Evolutionary conservation across 2,329 filamentous ascomycete genomes (phyloP), one percentile per base, ranked within the genome.

Genomic region (Xylaria sp.): DNA sequence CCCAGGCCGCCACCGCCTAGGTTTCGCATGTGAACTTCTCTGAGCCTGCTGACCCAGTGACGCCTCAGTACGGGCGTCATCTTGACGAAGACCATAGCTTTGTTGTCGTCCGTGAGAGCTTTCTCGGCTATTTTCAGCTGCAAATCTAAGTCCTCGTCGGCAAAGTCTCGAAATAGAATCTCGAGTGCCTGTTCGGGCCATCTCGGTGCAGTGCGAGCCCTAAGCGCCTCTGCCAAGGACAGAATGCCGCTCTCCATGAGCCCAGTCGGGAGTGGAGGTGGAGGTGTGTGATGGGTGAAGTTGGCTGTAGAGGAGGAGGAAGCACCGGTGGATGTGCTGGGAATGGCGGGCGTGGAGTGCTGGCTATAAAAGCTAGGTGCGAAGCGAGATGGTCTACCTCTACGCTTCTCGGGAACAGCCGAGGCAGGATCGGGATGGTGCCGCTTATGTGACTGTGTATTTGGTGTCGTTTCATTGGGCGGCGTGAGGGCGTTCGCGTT

Each of bases 11-110:
- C 72, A 7, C 72, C 73, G 23, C 76, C 75, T 18, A 77, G 63
- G 63, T 77, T 75, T 39, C 80, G 78, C 76, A 80, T 81, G 65
- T 83, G 81, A 58, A 82, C 78, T 71, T 88, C 86, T 32, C 85
- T 78, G 64, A 88, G 78, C 64, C 84, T 79, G 74, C 82, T 84
- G 1, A 89, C 84, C 87, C 87, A 89, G 73, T 89, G 87, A 69
- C 83, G 81, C 57, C 87, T 81, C 69, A 89, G 77, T 12, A 78
- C 76, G 2, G 81, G 78, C 0, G 87, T 84, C 86, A 89, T 89
- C 79, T 89, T 89, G 80, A 87, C 88, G 72, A 89, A 90, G 51
- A 89, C 83, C 82, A 89, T 86, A 37, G 87, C 88, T 75, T 88
- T 89, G 75, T 85, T 86, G 71, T 88, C 85, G 72, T 89, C 85